Evolutionary conservation across 73 alveolate genomes (phyloP), one percentile per base, ranked within the genome.

Genomic region (Paramecium biaurelia): DNA sequence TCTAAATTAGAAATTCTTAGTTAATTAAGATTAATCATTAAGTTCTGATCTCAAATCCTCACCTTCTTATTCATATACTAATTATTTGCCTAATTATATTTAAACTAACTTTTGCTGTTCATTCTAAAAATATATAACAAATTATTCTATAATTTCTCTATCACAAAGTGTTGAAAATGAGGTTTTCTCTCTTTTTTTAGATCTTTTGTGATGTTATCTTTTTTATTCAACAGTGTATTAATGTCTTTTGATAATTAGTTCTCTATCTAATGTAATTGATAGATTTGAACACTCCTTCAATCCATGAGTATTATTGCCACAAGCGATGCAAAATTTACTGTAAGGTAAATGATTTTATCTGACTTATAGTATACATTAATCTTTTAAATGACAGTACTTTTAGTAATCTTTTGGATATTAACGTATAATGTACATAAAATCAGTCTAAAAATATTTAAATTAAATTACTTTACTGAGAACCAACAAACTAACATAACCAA

Each of bases 401-500:
- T 79, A 45, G 28, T 79, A 79, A 41, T 79, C 90, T 79, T 79
- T 43, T 20, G 90, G 90, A 45, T 30, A 79, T 24, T 41, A 20
- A 21, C 56, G 35, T 14, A 79, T 30, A 7, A 26, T 24, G 43
- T 23, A 43, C 47, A 79, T 21, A 47, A 79, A 79, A 79, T 79
- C 90, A 43, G 45, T 12, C 86, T 72, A 72, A 34, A 53, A 53
- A 18, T 15, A 32, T 53, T n/a, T 18, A 3, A 4, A 53, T 53
- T 15, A n/a, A 30, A 4, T 14, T 72, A 72, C 90, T 23, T 79
- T 79, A 24, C 74, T 79, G 4, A 79, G 15, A 43, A 47, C 7
- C 5, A 79, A 42, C 24, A 79, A 26, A 79, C 90, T 79, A 79
- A 79, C 90, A 43, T 79, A 79, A 43, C 90, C 90, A 4, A 79